Evolutionary conservation across 257 asterid species (phyloP).

Genomic region (Nicotiana tabacum): DNA sequence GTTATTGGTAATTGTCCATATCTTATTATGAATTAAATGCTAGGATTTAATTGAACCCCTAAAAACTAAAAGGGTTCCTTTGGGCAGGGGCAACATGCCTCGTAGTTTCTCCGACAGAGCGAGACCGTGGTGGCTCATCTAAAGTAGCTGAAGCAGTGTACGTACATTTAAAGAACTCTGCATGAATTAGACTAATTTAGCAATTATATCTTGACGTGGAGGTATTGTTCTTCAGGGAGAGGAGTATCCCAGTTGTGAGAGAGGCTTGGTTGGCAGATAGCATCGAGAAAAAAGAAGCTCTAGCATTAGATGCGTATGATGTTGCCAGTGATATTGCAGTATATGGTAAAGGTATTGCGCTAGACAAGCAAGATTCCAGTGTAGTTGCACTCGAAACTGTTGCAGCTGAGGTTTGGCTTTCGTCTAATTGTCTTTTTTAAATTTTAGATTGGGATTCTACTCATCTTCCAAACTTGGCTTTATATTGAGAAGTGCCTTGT

Average conservation of each 20-base stretch:
- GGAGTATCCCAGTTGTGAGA: slow-evolving; percentile 57
- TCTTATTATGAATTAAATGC: not conserved
- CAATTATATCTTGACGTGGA: not conserved
- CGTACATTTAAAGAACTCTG: not conserved
- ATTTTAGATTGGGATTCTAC: not conserved
- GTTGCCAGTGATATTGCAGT: slow-evolving; percentile 52
- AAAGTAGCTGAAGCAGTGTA: slow-evolving; percentile 81
- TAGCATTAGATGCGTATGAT: slow-evolving; percentile 55
- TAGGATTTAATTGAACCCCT: not conserved
- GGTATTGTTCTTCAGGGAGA: slow-evolving; percentile 43
- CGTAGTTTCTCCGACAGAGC: slow-evolving; percentile 63
- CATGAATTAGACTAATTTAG: not conserved
- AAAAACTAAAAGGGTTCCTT: not conserved
- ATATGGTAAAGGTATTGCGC: slow-evolving; percentile 58
- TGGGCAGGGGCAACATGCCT: slow-evolving; percentile 64
- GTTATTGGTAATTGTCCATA: slow-evolving; percentile 48
- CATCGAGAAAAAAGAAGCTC: slow-evolving; percentile 46
- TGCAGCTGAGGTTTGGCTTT: slow-evolving; percentile 46
- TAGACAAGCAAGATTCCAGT: slow-evolving; percentile 46
- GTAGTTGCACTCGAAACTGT: slow-evolving; percentile 66
- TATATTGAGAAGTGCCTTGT: not conserved
- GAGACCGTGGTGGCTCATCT: slow-evolving; percentile 75
- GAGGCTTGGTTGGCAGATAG: slow-evolving; percentile 79
- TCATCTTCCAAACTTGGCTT: not conserved
- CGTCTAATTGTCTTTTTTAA: too few relatives aligned